Percentiles rank a stretch among this genome's conserved stretches.
phyloP scores from a whole-genome alignment of 140 eudicot species.

The Senecio squalidus region DNA sequence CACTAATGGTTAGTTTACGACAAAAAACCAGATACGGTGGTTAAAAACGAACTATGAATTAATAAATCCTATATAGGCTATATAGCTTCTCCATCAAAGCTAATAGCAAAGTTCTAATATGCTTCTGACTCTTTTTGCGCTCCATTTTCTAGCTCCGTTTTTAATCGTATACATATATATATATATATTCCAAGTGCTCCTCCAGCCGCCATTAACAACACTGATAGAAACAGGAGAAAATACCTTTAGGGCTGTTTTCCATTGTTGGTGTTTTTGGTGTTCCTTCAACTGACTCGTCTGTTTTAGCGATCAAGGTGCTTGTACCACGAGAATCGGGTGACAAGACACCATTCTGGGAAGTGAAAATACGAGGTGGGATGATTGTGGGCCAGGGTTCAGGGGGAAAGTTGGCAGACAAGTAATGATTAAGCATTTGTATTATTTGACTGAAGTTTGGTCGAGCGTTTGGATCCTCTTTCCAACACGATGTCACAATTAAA shows the following conservation, averaged over 20 bases:
- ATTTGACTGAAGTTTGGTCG: constrained; percentile 88
- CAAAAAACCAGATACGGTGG: constrained; percentile 10
- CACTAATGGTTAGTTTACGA: neutral
- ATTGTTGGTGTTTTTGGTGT: constrained; percentile 48
- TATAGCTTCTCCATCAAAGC: constrained; percentile 31
- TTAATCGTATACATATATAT: constrained; percentile 14
- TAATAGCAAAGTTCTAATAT: constrained; percentile 12
- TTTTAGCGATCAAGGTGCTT: constrained; percentile 59
- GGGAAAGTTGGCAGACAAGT: constrained; percentile 55
- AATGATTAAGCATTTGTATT: constrained; percentile 71
- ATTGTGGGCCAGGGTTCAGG: constrained; percentile 55
- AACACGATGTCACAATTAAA: constrained; percentile 78
- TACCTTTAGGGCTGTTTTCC: constrained; percentile 44
- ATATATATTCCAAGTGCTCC: neutral
- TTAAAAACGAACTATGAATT: constrained; percentile 2
- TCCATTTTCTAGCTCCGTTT: constrained; percentile 4
- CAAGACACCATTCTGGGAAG: constrained; percentile 57
- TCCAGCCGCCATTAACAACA: constrained; percentile 36
- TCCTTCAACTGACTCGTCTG: constrained; percentile 50
- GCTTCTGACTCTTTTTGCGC: neutral
- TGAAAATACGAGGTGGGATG: constrained; percentile 52
- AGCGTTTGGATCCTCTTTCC: constrained; percentile 88
- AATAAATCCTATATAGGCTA: too few species aligned
- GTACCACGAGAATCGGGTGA: constrained; percentile 96
- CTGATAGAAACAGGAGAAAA: constrained; percentile 64